Evolutionary conservation across 2,329 filamentous ascomycete genomes (phyloP).

Genomic region (Aspergillus awamori): DNA sequence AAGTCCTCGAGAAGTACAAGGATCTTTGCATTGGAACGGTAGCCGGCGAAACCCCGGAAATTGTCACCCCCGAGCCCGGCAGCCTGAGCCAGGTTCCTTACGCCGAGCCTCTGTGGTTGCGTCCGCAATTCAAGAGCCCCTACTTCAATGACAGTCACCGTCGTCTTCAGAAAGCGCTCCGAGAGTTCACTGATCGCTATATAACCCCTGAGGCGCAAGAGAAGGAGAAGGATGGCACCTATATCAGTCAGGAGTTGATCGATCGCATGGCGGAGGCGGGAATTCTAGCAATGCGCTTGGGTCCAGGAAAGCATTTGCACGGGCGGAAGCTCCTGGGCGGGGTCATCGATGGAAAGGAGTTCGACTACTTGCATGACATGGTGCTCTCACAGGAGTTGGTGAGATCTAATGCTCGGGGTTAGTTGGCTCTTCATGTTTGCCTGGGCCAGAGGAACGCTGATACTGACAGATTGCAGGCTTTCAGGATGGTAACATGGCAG

Average conservation of each 20-base stretch:
- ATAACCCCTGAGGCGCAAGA: conserved; percentile 74
- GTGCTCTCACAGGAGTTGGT: conserved; percentile 74
- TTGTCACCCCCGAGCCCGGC: conserved; percentile 69
- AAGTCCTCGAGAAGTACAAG: conserved; percentile 81
- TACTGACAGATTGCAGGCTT: conserved; percentile 55
- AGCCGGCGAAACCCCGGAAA: conserved; percentile 72
- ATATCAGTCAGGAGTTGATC: conserved; percentile 71
- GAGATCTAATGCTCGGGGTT: conserved; percentile 67
- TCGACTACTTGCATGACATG: conserved; percentile 85
- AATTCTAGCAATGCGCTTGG: conserved; percentile 78
- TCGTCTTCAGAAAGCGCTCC: conserved; percentile 67
- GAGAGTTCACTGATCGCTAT: conserved; percentile 72
- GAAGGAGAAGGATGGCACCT: conserved; percentile 72
- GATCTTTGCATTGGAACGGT: conserved; percentile 74
- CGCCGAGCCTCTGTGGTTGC: conserved; percentile 81
- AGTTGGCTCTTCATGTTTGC: neutral
- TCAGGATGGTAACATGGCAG: conserved; percentile 83
- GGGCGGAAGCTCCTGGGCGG: conserved; percentile 70
- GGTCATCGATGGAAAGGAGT: conserved; percentile 74
- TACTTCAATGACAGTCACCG: conserved; percentile 79
- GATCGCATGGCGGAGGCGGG: conserved; percentile 75
- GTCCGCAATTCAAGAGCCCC: conserved; percentile 73
- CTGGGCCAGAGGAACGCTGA: neutral
- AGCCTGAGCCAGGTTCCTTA: conserved; percentile 79
- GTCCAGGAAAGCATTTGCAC: conserved; percentile 79